A percentile compares a stretch with the other conserved stretches of the same genome.
Evolutionary conservation across 108 stramenopile genomes (phyloP).

Genomic region (Tribonema minus): DNA sequence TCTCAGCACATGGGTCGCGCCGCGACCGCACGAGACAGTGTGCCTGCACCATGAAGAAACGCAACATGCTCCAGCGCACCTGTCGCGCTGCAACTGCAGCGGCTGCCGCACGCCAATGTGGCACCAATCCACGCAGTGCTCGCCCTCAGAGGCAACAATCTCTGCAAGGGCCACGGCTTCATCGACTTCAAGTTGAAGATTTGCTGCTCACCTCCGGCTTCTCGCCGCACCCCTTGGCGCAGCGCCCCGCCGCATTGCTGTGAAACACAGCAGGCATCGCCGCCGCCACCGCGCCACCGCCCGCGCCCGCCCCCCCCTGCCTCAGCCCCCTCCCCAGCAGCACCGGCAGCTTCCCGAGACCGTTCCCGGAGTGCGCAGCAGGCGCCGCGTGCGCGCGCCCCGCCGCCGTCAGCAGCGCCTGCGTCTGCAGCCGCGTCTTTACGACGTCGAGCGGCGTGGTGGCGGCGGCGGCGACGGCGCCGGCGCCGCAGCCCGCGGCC

Average conservation of each 20-base stretch:
- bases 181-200: no score
- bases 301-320: neutral
- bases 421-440: constrained; percentile 76
- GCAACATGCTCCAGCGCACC: no score
- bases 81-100: no score
- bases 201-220: constrained; percentile 23
- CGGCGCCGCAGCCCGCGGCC: constrained; percentile 74
- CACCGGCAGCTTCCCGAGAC: no score
- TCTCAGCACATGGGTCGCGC: no score
- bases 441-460: constrained; percentile 96
- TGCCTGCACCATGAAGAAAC: no score
- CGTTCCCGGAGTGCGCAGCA: neutral
- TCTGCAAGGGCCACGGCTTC: no score
- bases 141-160: no score
- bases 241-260: constrained; percentile 26
- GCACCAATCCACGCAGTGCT: no score
- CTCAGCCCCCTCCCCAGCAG: neutral
- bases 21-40: no score
- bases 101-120: no score
- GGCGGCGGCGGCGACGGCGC: constrained; percentile 74
- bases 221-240: constrained; percentile 12
- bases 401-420: constrained; percentile 4
- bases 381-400: neutral
- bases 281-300: neutral
- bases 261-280: neutral